A percentile compares a stretch with the other conserved stretches of the same genome.
phyloP scores from a whole-genome alignment of 2,329 filamentous ascomycete genomes.

The Beauveria sp. region DNA sequence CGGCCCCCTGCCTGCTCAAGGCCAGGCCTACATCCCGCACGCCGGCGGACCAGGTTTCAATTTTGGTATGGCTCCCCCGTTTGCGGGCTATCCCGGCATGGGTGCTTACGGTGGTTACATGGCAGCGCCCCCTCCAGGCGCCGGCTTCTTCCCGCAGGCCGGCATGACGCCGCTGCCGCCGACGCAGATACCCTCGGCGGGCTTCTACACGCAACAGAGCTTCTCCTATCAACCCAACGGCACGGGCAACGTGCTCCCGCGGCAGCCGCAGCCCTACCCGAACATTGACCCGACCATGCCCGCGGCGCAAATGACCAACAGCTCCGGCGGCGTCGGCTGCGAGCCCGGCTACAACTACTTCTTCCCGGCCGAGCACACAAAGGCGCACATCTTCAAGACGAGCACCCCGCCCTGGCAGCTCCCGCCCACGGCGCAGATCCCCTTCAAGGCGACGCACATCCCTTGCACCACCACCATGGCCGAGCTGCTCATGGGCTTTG shows the following conservation, averaged over 20 bases:
- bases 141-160: background rate
- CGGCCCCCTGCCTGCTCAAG: constrained; percentile 25
- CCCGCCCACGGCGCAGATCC: constrained; percentile 31
- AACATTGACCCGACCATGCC: constrained; percentile 37
- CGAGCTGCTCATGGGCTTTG: constrained; percentile 52
- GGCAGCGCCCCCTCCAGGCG: background rate
- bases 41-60: constrained; percentile 28
- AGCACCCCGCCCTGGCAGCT: constrained; percentile 46
- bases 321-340: constrained; percentile 48
- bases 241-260: constrained; percentile 25
- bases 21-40: constrained; percentile 31
- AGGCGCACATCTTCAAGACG: constrained; percentile 50
- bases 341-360: constrained; percentile 59
- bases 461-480: constrained; percentile 44
- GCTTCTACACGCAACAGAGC: constrained; percentile 20
- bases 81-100: constrained; percentile 16
- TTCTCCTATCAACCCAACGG: constrained; percentile 32
- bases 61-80: constrained; percentile 20
- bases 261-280: constrained; percentile 35
- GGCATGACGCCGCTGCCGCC: background rate
- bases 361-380: constrained; percentile 50
- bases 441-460: constrained; percentile 43
- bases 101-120: constrained; percentile 19
- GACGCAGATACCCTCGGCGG: constrained; percentile 15
- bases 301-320: constrained; percentile 47